Conservation (phyloP, 1,284 basidiomycete species). For the Marasmius sp. region DNA sequence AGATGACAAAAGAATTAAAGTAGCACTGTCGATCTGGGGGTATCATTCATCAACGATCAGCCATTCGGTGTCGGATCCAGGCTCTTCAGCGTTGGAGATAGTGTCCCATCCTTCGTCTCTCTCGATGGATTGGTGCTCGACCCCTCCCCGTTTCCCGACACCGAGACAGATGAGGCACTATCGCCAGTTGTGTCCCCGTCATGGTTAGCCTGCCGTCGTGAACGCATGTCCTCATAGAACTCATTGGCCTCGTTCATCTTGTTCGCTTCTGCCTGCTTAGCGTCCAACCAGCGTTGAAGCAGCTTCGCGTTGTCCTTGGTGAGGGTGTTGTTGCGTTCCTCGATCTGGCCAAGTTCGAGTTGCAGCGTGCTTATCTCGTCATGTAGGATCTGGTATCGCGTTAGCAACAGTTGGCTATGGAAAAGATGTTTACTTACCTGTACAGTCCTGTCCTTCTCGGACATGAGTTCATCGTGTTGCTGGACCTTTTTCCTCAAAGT, state of each 20-base stretch:
- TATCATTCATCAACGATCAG: constrained; percentile 58
- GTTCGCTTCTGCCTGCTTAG: constrained; percentile 90
- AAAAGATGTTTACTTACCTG: constrained; percentile 54
- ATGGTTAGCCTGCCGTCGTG: constrained; percentile 57
- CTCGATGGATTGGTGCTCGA: constrained; percentile 45
- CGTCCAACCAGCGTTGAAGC: constrained; percentile 93
- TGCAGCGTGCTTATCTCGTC: constrained; percentile 92
- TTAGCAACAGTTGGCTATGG: constrained; percentile 4
- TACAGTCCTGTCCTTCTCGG: constrained; percentile 86
- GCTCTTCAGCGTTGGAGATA: constrained; percentile 63
- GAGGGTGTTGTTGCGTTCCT: constrained; percentile 82
- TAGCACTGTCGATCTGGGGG: background rate
- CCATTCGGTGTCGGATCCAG: constrained; percentile 87
- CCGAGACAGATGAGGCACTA: constrained; percentile 26
- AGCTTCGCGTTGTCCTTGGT: constrained; percentile 93
- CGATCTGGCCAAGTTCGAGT: constrained; percentile 87
- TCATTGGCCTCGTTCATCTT: constrained; percentile 92
- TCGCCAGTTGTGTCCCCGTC: constrained; percentile 33
- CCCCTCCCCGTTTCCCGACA: constrained; percentile 73
- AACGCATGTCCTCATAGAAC: constrained; percentile 80
- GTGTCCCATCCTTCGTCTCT: constrained; percentile 71
- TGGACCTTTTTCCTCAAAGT: constrained; percentile 75
- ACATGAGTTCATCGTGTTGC: constrained; percentile 82
- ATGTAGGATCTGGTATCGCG: constrained; percentile 71
- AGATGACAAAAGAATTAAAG: background rate